Evolutionary conservation across 1,284 basidiomycete species (phyloP).

Genomic region (Meira miltonrushii): DNA sequence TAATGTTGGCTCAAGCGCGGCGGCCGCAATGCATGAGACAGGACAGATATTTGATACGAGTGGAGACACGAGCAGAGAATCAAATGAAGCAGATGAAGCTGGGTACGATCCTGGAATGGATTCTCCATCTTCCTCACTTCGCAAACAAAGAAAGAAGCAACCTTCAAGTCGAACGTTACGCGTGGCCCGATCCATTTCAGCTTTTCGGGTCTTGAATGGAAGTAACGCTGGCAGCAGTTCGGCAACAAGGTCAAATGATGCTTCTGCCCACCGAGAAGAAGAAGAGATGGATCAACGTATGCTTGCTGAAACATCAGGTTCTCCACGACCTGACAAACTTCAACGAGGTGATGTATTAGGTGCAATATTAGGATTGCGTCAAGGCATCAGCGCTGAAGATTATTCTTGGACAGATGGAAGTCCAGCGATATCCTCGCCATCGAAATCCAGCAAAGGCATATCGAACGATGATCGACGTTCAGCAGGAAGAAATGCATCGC

Average conservation of each 20-base stretch:
- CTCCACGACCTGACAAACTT: conserved; percentile 15
- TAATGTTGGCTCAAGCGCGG: not conserved
- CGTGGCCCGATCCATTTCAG: not conserved
- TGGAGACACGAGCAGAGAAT: not conserved
- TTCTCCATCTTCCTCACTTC: not conserved
- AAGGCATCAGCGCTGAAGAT: conserved; percentile 6
- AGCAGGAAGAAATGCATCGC: not conserved
- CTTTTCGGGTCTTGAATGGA: not conserved
- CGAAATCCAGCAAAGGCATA: not conserved
- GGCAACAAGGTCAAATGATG: not conserved
- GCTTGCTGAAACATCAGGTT: not conserved
- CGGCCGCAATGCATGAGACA: not conserved
- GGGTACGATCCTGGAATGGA: conserved; percentile 1
- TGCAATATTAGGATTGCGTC: conserved; percentile 34
- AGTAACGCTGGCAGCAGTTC: not conserved
- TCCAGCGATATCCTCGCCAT: not conserved
- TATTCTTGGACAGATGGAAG: not conserved
- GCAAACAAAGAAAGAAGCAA: conserved; percentile 1
- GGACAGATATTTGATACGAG: not conserved
- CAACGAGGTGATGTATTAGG: conserved; percentile 42
- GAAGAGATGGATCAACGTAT: no score
- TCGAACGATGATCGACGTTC: not conserved
- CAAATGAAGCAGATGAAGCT: not conserved
- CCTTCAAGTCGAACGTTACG: not conserved
- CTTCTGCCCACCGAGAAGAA: not conserved